Base-by-base conservation (phyloP, 2,329 filamentous ascomycete species). In the Phoma sp. region DNA sequence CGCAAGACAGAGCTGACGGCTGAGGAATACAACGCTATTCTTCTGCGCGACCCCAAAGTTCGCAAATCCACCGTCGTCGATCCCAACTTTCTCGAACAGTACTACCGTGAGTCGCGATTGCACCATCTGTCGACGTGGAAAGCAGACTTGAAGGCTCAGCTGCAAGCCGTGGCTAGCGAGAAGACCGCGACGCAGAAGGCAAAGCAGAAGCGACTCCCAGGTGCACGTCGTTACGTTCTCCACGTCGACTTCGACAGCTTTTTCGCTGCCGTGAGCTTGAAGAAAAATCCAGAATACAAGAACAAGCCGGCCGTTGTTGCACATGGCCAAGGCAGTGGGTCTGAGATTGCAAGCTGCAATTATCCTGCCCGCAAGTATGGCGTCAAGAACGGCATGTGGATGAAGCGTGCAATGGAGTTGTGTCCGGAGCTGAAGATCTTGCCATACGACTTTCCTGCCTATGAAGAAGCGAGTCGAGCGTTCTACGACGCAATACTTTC, bases 221-320 rank as follows among this genome's bases (percentile, higher is more conserved):
- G 88, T 0, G 77, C 87, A 3, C 83, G 93, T 57, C 81, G 90
- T 45, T 99, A 98, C 67, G 84, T 99, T 48, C 85, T 99, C 70
- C 95, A 99, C 68, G 92, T 99, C 27, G 95, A 99, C 71, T 99
- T 99, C 73, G 96, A 99, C 76, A 95, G 92, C 74, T 99, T 99
- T 77, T 99, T 99, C 75, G 96, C 93, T 55, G 91, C 96, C 0
- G 91, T 99, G 0, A 97, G 95, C 0, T 76, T 89, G 17, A 92
- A 92, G 65, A 89, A 87, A 49, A 82, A 87, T 22, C 92, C 94
- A 0, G 86, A 96, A 19, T 88, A 85, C 57, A 79, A 82, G 35
- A 87, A 90, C 45, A 94, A 92, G 69, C 95, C 96, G 0, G 87
- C 89, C 2, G 95, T 91, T 0, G 90, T 99, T 31, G 94, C 95